A percentile compares a stretch with the other conserved stretches of the same genome.
These are phyloP conservation scores for Fremontodendron californicum DNA, from an alignment of 345 rosid species.

Conservation along the genomic window DNA sequence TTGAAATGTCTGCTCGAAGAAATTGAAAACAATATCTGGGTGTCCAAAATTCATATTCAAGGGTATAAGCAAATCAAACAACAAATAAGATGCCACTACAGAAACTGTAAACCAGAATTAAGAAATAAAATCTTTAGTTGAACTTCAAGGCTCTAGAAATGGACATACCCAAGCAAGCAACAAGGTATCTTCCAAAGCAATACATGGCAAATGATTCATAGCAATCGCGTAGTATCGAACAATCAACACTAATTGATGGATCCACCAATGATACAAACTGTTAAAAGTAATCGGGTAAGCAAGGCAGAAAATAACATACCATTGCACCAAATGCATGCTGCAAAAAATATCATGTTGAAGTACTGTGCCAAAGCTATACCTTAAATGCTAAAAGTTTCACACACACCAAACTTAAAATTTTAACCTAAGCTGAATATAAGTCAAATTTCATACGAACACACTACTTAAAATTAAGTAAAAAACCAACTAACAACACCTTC, in stretches of 20 bases:
- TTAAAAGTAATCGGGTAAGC: slow-evolving; percentile 17
- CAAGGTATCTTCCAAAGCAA: slow-evolving; percentile 98
- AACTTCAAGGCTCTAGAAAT: slow-evolving; percentile 9
- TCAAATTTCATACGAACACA: background rate
- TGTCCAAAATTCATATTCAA: background rate
- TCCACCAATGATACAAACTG: slow-evolving; percentile 89
- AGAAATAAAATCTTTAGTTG: background rate
- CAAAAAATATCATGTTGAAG: background rate
- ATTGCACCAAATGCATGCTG: background rate
- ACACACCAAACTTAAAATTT: background rate
- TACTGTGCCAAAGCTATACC: background rate
- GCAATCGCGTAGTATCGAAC: slow-evolving; percentile 85
- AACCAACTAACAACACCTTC: background rate
- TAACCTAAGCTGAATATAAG: background rate
- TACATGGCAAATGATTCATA: slow-evolving; percentile 99
- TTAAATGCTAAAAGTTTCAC: background rate
- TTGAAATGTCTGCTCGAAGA: background rate
- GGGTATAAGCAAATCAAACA: background rate
- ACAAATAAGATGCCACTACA: background rate
- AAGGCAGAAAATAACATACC: background rate
- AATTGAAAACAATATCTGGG: background rate
- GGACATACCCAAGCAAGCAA: slow-evolving; percentile 89
- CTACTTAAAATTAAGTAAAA: background rate
- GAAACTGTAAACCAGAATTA: background rate
- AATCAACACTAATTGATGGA: slow-evolving; percentile 85